Conservation (phyloP, 106 monocot genomes). For the Acorus gramineus region DNA sequence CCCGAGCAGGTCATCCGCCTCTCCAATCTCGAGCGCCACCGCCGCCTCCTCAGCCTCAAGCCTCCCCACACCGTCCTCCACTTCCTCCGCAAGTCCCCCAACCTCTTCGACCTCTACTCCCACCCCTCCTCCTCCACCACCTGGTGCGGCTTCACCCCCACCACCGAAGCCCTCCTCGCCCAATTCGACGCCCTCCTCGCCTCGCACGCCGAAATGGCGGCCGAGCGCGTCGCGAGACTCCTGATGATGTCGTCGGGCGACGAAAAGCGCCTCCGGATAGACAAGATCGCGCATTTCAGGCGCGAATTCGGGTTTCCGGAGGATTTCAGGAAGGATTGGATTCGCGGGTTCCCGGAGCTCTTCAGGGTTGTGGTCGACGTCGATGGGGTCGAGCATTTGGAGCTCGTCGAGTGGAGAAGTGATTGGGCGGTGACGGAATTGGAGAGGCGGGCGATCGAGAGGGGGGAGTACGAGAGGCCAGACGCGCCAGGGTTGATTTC, state of each 20-base stretch:
- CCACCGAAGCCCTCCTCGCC: constrained; percentile 32
- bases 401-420: constrained; percentile 69
- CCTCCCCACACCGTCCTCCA: constrained; percentile 51
- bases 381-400: constrained; percentile 56
- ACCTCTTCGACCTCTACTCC: constrained; percentile 48
- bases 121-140: not conserved
- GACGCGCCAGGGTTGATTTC: constrained; percentile 44
- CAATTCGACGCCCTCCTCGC: constrained; percentile 41
- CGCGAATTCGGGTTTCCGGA: constrained; percentile 62
- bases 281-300: constrained; percentile 78
- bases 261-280: constrained; percentile 57
- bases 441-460: constrained; percentile 42
- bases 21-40: constrained; percentile 41
- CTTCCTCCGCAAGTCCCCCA: constrained; percentile 55
- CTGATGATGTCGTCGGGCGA: constrained; percentile 62
- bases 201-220: constrained; percentile 32
- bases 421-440: constrained; percentile 76
- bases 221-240: constrained; percentile 44
- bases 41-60: constrained; percentile 35
- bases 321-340: constrained; percentile 62
- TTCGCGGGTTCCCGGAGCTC: constrained; percentile 61
- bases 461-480: not conserved
- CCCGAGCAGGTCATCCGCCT: constrained; percentile 49
- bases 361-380: constrained; percentile 44
- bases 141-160: constrained; percentile 55